phyloP scores from a whole-genome alignment of 1,284 basidiomycete genomes.

The Cerrena zonata region DNA sequence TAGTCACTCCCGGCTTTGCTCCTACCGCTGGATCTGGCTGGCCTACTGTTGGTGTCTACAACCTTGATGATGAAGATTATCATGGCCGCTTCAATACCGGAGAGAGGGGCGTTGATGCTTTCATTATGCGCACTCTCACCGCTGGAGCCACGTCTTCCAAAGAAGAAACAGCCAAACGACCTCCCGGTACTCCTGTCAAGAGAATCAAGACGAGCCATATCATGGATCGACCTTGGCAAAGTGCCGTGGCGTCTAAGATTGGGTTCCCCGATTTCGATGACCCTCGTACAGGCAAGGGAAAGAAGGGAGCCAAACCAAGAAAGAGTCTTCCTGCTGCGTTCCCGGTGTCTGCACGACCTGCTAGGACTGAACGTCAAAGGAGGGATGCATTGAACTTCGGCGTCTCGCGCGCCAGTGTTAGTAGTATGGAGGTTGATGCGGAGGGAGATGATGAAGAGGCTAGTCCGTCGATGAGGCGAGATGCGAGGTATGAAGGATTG shows the following conservation, averaged over 20 bases:
- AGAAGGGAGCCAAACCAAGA: constrained; percentile 48
- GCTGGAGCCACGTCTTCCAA: constrained; percentile 44
- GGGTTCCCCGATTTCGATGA: constrained; percentile 49
- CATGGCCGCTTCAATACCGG: constrained; percentile 16
- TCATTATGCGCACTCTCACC: constrained; percentile 66
- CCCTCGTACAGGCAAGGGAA: constrained; percentile 14
- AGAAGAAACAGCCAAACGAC: constrained; percentile 49
- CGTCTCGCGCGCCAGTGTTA: constrained; percentile 19
- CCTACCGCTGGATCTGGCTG: constrained; percentile 55
- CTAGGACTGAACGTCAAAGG: constrained; percentile 14
- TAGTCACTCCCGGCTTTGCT: constrained; percentile 60
- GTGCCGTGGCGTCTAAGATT: constrained; percentile 65
- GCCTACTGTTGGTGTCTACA: constrained; percentile 47
- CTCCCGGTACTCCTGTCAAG: constrained; percentile 77
- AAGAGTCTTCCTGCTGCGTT: constrained; percentile 73
- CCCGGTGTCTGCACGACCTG: constrained; percentile 24
- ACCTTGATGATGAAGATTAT: constrained; percentile 29
- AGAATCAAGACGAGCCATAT: constrained; percentile 56
- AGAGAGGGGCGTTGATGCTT: constrained; percentile 50
- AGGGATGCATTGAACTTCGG: constrained; percentile 11
- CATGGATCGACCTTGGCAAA: constrained; percentile 68
- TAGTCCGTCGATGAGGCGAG: constrained; percentile 48
- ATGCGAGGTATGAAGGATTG: constrained; percentile 51
- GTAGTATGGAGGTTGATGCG: constrained; percentile 34
- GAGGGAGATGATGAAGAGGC: constrained; percentile 50